Base-by-base conservation (phyloP, 2,329 filamentous ascomycete species). In the Cladobotryum protrusum region DNA sequence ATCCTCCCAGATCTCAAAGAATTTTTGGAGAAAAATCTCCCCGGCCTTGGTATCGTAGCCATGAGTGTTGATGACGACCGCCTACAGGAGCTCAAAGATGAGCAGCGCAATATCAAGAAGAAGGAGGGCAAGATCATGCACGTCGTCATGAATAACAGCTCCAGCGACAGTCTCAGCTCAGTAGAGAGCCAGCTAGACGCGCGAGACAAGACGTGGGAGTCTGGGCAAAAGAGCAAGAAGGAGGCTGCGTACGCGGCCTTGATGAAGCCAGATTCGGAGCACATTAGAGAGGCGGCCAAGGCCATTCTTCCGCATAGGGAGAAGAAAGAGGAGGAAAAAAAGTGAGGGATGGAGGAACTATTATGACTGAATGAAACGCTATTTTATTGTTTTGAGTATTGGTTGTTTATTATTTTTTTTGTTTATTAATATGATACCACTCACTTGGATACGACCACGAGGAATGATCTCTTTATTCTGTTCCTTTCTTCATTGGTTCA, bases 11-110 rank as follows among this genome's bases (percentile, higher is more conserved):
- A 83, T 1, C 74, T 97, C 1, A 82, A 85, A 47, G 62, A 73
- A 11, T 95, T 89, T 62, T 69, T 97, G 2, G 71, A 83, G 32
- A 67, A 66, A 19, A 89, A 92, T 57, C 82, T 96, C 33, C 87
- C 88, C 0, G 89, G 88, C 0, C 71, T 97, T 1, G 82, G 86
- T 46, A 74, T 96, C 42, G 74, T 83, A 1, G 82, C 82, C 0
- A 79, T 92, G 58, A 86, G 90, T 62, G 95, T 88, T 70, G 88
- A 89, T 50, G 86, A 88, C 9, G 78, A 91, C 52, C 75, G 81
- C 56, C 84, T 95, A 68, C 70, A 76, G 40, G 74, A 81, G 53
- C 78, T 95, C 73, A 96, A 96, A 73, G 71, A 83, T 39, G 78
- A 83, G 53, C 91, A 96, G 70, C 73, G 81, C 20, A 79, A 85